A percentile compares a stretch with the other conserved stretches of the same genome.
phyloP scores from a whole-genome alignment of 176 grass and related monocot species.

The Ensete glaucum region DNA sequence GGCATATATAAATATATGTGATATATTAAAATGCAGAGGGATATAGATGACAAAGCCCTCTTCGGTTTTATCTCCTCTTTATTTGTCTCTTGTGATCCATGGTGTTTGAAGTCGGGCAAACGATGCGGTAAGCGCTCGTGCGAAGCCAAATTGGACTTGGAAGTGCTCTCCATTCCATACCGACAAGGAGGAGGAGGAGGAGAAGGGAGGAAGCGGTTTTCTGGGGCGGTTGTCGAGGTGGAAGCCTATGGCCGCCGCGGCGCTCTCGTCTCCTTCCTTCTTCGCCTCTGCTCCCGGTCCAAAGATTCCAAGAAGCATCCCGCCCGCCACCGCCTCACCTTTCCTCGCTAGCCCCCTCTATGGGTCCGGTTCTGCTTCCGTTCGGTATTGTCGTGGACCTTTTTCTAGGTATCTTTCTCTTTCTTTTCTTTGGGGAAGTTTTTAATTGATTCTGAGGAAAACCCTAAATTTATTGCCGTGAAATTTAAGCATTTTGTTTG shows the following conservation, averaged over 20 bases:
- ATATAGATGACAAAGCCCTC: no score
- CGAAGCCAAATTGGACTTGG: no score
- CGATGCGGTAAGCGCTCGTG: no score
- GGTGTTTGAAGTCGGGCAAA: no score
- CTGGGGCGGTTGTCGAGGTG: not conserved
- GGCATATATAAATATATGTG: no score
- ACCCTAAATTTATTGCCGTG: not conserved
- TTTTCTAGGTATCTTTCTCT: conserved; percentile 19
- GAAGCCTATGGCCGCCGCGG: conserved; percentile 4
- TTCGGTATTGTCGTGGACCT: conserved; percentile 10
- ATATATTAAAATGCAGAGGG: no score
- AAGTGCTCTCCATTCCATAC: no score
- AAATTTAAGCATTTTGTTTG: not conserved
- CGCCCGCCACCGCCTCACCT: not conserved
- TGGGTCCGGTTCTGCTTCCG: not conserved
- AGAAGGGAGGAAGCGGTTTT: no score
- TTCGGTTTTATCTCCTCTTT: no score
- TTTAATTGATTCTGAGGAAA: not conserved
- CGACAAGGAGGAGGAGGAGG: no score
- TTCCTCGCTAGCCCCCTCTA: conserved; percentile 1
- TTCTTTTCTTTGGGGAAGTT: not conserved
- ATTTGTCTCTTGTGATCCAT: no score
- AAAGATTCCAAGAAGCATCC: conserved; percentile 3
- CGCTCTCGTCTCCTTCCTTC: conserved; percentile 8
- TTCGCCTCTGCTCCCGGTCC: not conserved